Evolutionary conservation across 306 rosid genomes (phyloP), one percentile per base, ranked within the genome.

Genomic region (Pterocarpus santalinus): DNA sequence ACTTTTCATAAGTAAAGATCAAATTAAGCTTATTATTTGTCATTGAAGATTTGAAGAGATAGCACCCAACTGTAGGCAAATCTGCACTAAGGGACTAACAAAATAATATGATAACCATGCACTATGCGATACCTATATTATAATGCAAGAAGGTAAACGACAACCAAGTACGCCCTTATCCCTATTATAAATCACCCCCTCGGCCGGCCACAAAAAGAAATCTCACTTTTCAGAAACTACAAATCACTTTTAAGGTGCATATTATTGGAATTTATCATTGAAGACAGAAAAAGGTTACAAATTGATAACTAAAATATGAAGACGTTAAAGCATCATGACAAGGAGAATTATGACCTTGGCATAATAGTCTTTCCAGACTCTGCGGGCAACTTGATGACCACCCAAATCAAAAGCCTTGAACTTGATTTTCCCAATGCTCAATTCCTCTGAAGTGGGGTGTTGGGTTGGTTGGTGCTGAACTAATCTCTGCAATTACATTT

Each of bases 351-450:
- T 46, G 9, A 89, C 93, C 92, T 87, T 83, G 60, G 93, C 89
- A 67, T 89, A 89, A 35, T 89, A 87, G 69, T 89, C 93, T 80
- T 81, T 89, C 91, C 93, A 89, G 53, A 89, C 92, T 75, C 89
- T 70, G 72, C 92, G 90, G 82, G 92, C 89, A 72, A 89, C 80
- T 79, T 85, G 88, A 55, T 87, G 91, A 7, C 93, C 93, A 7
- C 93, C 92, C 88, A 89, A 87, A 87, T 89, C 92, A 67, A 89
- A 89, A 55, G 93, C 93, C 77, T 89, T 89, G 86, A 89, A 89
- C 84, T 89, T 89, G 81, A 89, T 89, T 72, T 82, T 60, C 84
- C 93, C 93, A 16, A 89, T 89, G 85, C 89, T 87, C 79, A 89
- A 53, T 74, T 89, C 93, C 85, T 89, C 93, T 33, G 91, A 89